Evolutionary conservation across 2,329 filamentous ascomycete species (phyloP), one percentile per base, ranked within the genome.

Genomic region (Exutisphaerella laricina): DNA sequence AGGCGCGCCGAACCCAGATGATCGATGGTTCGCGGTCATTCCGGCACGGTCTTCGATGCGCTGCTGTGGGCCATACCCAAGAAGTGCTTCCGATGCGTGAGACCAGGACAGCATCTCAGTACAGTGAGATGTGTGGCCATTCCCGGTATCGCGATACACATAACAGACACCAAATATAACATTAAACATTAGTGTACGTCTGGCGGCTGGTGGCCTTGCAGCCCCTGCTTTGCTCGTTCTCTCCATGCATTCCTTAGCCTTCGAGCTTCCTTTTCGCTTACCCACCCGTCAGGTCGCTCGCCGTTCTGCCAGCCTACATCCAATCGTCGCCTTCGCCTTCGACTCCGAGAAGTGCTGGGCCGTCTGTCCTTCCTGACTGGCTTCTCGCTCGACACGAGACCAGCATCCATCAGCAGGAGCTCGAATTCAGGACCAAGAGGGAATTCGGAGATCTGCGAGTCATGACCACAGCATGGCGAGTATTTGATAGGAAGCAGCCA

Each of bases 401-500:
- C 58, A 1, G 59, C 60, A 25, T 62, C 57, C 6, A 49, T 47
- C 2, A 63, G 48, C 3, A 65, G 38, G 9, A 58, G 48, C 41
- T 62, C 61, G 26, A 63, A 63, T 14, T 62, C 57, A 5, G 58
- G 57, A 0, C 63, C 63, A 5, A 66, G 51, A 1, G 59, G 56
- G 29, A 61, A 66, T 35, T 61, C 57, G 6, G 58, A 61, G 10
- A 62, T 49, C 4, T 41, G 45, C 7, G 55, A 58, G 4, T 48
- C 46, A 34, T 89, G 84, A 40, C 77, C 75, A 38, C 75, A 75
- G 62, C 85, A 90, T 0, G 90, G 90, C 4, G 85, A 88, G 46
- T 77, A 73, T 43, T 72, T 78, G 23, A 94, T 62, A 0, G 90
- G 90, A 1, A 95, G 66, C 9, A 95, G 59, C 89, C 89, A 97